Conservation (phyloP, 257 asterid species). For the Gentiana straminea region DNA sequence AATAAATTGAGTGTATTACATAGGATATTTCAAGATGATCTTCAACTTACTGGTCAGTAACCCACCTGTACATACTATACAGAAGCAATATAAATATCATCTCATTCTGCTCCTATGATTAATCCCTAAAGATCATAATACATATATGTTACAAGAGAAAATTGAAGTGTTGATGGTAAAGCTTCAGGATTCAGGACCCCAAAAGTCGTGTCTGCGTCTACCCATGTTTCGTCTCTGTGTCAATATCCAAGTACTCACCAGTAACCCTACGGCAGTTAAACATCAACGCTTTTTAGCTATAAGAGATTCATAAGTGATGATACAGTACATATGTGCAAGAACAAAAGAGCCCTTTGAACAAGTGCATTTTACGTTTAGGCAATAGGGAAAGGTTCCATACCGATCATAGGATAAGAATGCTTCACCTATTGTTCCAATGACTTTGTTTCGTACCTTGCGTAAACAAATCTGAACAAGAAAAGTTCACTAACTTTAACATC, state of each 20-base stretch:
- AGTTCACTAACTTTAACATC: not conserved
- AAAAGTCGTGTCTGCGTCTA: no score
- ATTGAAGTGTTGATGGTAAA: no score
- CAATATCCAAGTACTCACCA: slow-evolving; percentile 60
- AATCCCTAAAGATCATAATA: no score
- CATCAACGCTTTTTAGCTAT: not conserved
- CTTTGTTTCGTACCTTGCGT: slow-evolving; percentile 91
- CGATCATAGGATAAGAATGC: slow-evolving; percentile 69
- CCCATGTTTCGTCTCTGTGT: not conserved
- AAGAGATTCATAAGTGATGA: not conserved
- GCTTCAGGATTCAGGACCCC: no score
- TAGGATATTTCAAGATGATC: no score
- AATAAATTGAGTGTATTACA: no score
- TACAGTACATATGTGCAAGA: not conserved
- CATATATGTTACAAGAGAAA: no score
- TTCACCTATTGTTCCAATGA: slow-evolving; percentile 83
- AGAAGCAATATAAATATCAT: no score
- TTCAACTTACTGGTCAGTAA: no score
- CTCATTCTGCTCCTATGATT: no score
- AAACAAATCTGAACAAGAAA: slow-evolving; percentile 58
- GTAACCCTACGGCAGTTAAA: slow-evolving; percentile 37
- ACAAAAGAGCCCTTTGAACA: no score
- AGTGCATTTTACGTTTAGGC: not conserved
- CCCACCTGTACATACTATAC: no score
- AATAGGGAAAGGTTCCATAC: slow-evolving; percentile 21